Evolutionary conservation across 441 rosid species (phyloP), one percentile per base, ranked within the genome.

Genomic region (Mallotus japonicus): DNA sequence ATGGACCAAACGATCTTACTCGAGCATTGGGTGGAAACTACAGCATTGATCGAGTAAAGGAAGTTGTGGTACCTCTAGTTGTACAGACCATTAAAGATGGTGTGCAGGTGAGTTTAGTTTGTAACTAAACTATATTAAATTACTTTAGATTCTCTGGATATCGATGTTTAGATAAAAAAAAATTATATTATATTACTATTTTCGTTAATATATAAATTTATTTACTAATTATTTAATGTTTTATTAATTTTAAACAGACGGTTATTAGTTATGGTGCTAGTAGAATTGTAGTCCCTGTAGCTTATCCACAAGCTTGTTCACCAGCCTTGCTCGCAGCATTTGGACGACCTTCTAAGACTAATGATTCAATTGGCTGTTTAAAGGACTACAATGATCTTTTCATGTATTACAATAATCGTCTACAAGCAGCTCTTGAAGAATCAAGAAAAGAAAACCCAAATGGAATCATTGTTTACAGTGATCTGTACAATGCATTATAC

Each of bases 1-100:
- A 67, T 44, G 73, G 77, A 61, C 0, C 5, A 62, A 75, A 75
- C 28, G 73, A 75, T 72, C 65, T 56, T 32, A 40, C 10, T 6
- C 14, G 1, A 16, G 62, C 32, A 40, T 16, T 69, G 2, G 10
- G 6, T 5, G 2, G 6, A n/a, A 14, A 6, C 1, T 8, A 44
- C 0, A n/a, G 14, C 37, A 62, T 66, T n/a, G 70, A 62, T 1
- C 46, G 61, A 1, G 10, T 56, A 2, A 62, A 75, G 50, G 17
- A 49, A 55, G n/a, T 10, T 24, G 6, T 69, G 62, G 65, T 63
- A n/a, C 37, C 73, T 19, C 3, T 2, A 13, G 73, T 75, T 14
- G 53, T 75, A 5, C n/a, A 44, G 17, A 40, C 8, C 6, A 55
- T 55, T 17, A 55, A 3, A 1, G 11, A 54, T 15, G 70, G 46